Percentiles rank a stretch among this genome's conserved stretches.
These are phyloP conservation scores for Debaryomyces nepalensis DNA, from an alignment of 1,139 yeast genomes.

Conservation along the genomic window DNA sequence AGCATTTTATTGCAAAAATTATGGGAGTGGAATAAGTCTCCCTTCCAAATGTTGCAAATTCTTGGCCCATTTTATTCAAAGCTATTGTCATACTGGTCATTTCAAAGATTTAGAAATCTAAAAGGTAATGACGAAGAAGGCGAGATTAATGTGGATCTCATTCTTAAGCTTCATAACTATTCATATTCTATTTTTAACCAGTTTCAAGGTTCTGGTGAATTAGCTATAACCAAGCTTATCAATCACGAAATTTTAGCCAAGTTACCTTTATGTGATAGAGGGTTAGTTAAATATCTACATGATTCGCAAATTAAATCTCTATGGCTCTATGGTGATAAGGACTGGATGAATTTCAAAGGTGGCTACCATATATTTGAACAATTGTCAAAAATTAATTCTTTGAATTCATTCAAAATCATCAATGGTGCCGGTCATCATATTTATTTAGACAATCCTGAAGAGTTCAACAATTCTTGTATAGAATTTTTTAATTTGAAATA, in stretches of 20 bases:
- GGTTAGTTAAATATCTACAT: slow-evolving; percentile 36
- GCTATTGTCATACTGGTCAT: slow-evolving; percentile 48
- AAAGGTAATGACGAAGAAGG: slow-evolving; percentile 22
- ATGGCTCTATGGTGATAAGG: slow-evolving; percentile 51
- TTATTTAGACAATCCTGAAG: slow-evolving; percentile 43
- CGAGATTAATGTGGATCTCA: slow-evolving; percentile 25
- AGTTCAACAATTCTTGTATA: slow-evolving; percentile 34
- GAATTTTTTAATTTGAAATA: slow-evolving; percentile 28
- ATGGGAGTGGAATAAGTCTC: slow-evolving; percentile 47
- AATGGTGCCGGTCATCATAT: slow-evolving; percentile 49
- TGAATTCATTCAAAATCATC: slow-evolving; percentile 30
- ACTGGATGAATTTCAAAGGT: slow-evolving; percentile 52
- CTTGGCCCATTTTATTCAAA: slow-evolving; percentile 49
- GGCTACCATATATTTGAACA: slow-evolving; percentile 40
- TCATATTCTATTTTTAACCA: slow-evolving; percentile 51
- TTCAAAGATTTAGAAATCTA: slow-evolving; percentile 42
- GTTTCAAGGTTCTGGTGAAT: slow-evolving; percentile 50
- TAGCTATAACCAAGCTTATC: slow-evolving; percentile 48
- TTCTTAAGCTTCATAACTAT: slow-evolving; percentile 46
- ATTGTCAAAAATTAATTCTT: slow-evolving; percentile 21
- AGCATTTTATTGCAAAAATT: slow-evolving; percentile 35
- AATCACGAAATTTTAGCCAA: slow-evolving; percentile 46
- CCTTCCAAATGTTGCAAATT: slow-evolving; percentile 45
- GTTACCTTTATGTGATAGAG: slow-evolving; percentile 49
- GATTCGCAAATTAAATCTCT: slow-evolving; percentile 30